Conservation (phyloP, 495 filamentous ascomycete genomes). For the Talaromyces trachyspermus region DNA sequence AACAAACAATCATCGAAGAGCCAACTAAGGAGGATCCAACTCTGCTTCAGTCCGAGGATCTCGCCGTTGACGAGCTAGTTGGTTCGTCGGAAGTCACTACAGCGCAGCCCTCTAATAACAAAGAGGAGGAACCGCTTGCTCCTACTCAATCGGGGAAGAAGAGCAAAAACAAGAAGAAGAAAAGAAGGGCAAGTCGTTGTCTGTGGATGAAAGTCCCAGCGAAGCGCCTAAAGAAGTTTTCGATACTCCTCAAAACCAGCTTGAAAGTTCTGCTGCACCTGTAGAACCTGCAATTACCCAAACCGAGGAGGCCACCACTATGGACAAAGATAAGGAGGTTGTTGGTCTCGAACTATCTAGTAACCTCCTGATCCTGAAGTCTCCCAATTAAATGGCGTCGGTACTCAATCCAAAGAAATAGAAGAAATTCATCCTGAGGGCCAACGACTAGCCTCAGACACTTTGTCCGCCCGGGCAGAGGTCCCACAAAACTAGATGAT, state of each 20-base stretch:
- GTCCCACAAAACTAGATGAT: no score
- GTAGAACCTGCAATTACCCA: no score
- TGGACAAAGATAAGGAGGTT: no score
- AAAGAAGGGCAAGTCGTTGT: constrained; percentile 25
- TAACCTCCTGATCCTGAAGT: neutral
- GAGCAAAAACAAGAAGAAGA: constrained; percentile 32
- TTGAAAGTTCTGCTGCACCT: neutral
- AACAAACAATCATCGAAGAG: neutral
- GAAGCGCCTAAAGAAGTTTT: neutral
- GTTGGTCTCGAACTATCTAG: no score
- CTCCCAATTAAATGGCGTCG: neutral
- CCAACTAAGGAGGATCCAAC: no score
- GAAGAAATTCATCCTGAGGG: neutral
- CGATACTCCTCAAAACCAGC: neutral
- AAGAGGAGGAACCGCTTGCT: constrained; percentile 11
- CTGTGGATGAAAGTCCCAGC: constrained; percentile 6
- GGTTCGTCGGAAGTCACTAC: constrained; percentile 63
- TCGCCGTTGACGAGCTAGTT: constrained; percentile 45
- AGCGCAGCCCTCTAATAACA: constrained; percentile 6
- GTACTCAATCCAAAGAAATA: neutral
- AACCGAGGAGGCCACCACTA: no score
- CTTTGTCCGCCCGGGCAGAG: neutral
- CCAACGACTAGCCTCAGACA: neutral
- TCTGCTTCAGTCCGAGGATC: neutral
- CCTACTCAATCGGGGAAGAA: constrained; percentile 11